A percentile compares a stretch with the other conserved stretches of the same genome.
Conservation (phyloP, 2,329 filamentous ascomycete genomes). For the Alternaria sp. region DNA sequence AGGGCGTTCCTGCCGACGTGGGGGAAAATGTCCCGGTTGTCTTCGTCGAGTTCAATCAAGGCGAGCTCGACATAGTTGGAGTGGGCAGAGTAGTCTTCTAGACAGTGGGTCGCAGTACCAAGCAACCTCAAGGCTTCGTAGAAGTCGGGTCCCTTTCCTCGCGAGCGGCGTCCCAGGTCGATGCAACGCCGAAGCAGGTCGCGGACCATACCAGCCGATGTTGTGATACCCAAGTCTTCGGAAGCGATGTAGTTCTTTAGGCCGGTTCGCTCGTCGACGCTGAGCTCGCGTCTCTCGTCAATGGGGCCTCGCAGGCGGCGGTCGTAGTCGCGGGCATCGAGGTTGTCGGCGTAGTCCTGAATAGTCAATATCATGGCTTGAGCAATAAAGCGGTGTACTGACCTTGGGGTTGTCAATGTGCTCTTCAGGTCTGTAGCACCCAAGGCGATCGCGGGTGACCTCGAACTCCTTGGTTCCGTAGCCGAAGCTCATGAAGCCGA, state of each 20-base stretch:
- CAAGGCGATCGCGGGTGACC: constrained; percentile 78
- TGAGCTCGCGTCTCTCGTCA: constrained; percentile 78
- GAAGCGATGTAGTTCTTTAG: constrained; percentile 96
- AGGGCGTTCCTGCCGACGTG: constrained; percentile 80
- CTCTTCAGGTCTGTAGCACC: constrained; percentile 74
- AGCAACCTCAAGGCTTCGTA: constrained; percentile 86
- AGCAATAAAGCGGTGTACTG: not conserved
- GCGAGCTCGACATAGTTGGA: constrained; percentile 92
- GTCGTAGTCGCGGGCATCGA: constrained; percentile 84
- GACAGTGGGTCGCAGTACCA: constrained; percentile 86
- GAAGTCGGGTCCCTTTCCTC: constrained; percentile 74
- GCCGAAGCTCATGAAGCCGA: constrained; percentile 89
- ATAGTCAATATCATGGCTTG: constrained; percentile 6
- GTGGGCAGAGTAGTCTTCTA: constrained; percentile 90
- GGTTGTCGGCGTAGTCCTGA: constrained; percentile 81
- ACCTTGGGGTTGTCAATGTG: constrained; percentile 78
- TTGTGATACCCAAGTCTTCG: constrained; percentile 78
- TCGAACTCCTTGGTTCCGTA: constrained; percentile 86
- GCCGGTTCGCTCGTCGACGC: constrained; percentile 69
- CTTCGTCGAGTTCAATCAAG: constrained; percentile 84
- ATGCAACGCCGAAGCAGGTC: constrained; percentile 76
- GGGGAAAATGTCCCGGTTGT: constrained; percentile 71
- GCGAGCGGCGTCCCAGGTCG: constrained; percentile 79
- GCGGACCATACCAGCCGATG: constrained; percentile 78
- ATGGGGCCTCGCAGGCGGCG: constrained; percentile 80